These are phyloP conservation scores for Entoloma clypeatum DNA, from an alignment of 1,284 basidiomycete genomes.

Conservation along the genomic window DNA sequence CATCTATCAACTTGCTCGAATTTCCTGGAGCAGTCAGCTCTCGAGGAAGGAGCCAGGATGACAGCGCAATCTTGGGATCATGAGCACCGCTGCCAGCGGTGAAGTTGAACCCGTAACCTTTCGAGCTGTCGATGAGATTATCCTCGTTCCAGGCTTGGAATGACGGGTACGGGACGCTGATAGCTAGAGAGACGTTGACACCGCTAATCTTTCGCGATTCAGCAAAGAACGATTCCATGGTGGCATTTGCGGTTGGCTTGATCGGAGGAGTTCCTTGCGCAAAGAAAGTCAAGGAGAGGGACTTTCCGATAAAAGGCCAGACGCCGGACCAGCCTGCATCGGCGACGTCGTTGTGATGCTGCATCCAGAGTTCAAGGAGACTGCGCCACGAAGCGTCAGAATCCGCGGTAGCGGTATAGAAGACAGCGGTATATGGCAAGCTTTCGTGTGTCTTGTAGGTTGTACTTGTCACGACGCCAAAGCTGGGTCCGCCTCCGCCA, in stretches of 20 bases:
- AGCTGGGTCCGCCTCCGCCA: slow-evolving; percentile 44
- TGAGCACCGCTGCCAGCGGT: not conserved
- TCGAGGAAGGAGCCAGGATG: not conserved
- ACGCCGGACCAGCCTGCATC: slow-evolving; percentile 27
- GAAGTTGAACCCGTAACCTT: not conserved
- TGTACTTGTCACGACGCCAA: slow-evolving; percentile 35
- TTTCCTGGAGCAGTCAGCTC: not conserved
- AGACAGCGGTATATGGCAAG: too few relatives aligned
- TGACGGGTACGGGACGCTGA: not conserved
- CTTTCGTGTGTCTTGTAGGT: slow-evolving; percentile 32
- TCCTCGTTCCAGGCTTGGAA: not conserved
- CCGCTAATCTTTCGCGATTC: not conserved
- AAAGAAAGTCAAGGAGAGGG: slow-evolving; percentile 7
- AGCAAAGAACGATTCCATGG: not conserved
- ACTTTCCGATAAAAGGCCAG: slow-evolving; percentile 14
- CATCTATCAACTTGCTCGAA: not conserved
- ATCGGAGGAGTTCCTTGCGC: slow-evolving; percentile 11
- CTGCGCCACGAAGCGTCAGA: not conserved
- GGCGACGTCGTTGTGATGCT: slow-evolving; percentile 24
- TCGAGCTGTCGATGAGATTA: not conserved
- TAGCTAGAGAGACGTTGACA: not conserved
- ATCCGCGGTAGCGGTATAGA: too few relatives aligned
- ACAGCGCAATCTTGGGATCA: not conserved
- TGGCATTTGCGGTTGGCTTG: slow-evolving; percentile 1
- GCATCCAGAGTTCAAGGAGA: slow-evolving; percentile 10